Base-by-base conservation (phyloP, 2,329 filamentous ascomycete species). In the Epicoccum sorghinum region DNA sequence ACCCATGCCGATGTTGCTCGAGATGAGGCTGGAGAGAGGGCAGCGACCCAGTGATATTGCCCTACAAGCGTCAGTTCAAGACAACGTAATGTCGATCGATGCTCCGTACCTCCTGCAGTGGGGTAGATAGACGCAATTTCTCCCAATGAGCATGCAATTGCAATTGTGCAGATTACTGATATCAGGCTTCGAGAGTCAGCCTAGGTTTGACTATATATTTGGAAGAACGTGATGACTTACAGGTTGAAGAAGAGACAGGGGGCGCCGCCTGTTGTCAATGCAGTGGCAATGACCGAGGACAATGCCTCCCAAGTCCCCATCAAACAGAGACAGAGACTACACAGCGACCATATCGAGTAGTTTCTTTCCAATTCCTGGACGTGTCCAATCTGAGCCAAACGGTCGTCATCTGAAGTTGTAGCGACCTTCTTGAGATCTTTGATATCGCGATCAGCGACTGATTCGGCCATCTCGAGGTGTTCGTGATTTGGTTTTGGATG, bases 101-200 rank as follows among this genome's bases (percentile, higher is more conserved):
- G 24, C 7, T 89, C 37, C 89, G 43, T 86, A 57, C 57, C 65
- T 70, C 87, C 87, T 38, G 86, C 86, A 6, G 87, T 90, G n/a
- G 88, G 88, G 65, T 88, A 90, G 29, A 89, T 84, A 58, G 84
- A 87, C 49, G 87, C 89, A 65, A 90, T 88, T 75, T 90, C 88
- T 57, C 85, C 85, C 14, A 90, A 79, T 18, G 86, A 89, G 4
- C 82, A 76, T n/a, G 87, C 87, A 33, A 90, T 85, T 68, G 86
- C 89, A 58, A 88, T 70, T 60, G 88, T 87, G 68, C 75, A 77
- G 7, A 78, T 37, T 27, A 80, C 75, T 0, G 78, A 74, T 3
- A 79, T 69, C 3, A 80, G 65, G 43, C 77, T 80, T 35, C 18
- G n/a, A 4, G 12, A 29, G 25, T 53, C 22, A 51, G 32, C 6